These are phyloP conservation scores for Streptanthus diversifolius DNA, from an alignment of 345 rosid species.

Conservation along the genomic window DNA sequence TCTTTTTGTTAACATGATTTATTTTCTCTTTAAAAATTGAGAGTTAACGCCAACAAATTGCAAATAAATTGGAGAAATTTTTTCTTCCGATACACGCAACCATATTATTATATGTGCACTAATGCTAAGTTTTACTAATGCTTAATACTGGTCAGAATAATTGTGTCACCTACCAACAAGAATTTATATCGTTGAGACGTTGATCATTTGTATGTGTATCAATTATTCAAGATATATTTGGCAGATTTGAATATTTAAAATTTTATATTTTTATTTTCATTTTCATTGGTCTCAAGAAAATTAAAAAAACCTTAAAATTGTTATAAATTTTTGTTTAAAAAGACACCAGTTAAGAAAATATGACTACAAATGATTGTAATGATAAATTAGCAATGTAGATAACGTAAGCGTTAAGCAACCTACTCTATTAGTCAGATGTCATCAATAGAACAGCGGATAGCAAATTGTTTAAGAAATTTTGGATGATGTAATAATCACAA, in stretches of 20 bases:
- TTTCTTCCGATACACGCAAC: neutral
- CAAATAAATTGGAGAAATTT: neutral
- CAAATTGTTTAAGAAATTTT: neutral
- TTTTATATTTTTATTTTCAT: neutral
- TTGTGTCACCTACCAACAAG: neutral
- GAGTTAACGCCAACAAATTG: neutral
- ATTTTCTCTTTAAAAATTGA: neutral
- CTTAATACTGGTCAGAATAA: neutral
- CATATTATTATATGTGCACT: neutral
- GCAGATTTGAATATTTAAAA: neutral
- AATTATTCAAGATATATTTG: neutral
- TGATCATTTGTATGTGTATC: neutral
- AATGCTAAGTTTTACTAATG: neutral
- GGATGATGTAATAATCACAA: neutral
- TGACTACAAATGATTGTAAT: too few relatives aligned
- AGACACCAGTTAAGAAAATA: neutral
- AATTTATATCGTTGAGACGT: neutral
- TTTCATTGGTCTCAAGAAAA: neutral
- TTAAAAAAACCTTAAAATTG: neutral
- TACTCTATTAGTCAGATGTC: neutral
- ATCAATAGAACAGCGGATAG: neutral
- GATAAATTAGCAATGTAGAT: neutral
- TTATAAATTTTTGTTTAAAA: neutral
- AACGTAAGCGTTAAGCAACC: slow-evolving; percentile 2
- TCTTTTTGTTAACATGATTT: neutral